These are phyloP conservation scores for Trichoderma reesei DNA, from an alignment of 495 filamentous ascomycete genomes.

Conservation along the genomic window DNA sequence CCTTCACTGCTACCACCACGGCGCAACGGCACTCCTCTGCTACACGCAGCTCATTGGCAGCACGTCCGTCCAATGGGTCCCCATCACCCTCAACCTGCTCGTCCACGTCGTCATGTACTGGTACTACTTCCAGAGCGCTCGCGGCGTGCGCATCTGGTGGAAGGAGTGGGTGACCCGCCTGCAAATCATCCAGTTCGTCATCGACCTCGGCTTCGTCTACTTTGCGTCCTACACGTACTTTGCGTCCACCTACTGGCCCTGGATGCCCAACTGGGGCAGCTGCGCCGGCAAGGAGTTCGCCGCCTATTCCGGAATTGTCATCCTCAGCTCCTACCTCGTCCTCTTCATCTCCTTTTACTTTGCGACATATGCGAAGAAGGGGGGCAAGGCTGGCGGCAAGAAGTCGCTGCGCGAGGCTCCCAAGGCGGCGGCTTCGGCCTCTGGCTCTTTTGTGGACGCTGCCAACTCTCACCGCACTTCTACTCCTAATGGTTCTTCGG, in stretches of 20 bases:
- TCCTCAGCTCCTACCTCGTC: conserved; percentile 85
- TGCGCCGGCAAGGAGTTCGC: conserved; percentile 98
- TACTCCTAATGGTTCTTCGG: conserved; percentile 36
- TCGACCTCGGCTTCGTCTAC: conserved; percentile 83
- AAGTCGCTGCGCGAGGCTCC: conserved; percentile 44
- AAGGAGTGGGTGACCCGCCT: conserved; percentile 84
- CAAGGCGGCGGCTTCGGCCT: conserved; percentile 41
- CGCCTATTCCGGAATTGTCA: conserved; percentile 83
- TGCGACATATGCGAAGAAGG: conserved; percentile 81
- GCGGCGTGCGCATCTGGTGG: conserved; percentile 79
- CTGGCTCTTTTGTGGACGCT: conserved; percentile 26
- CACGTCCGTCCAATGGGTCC: conserved; percentile 68
- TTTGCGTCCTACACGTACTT: conserved; percentile 95
- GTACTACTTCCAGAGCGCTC: conserved; percentile 77
- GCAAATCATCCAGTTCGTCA: conserved; percentile 74
- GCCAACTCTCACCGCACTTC: conserved; percentile 23
- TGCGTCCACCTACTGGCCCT: conserved; percentile 81
- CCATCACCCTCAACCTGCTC: conserved; percentile 64
- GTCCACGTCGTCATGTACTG: conserved; percentile 45
- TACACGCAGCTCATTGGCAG: conserved; percentile 72
- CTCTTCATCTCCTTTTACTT: conserved; percentile 99
- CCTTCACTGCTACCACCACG: conserved; percentile 81
- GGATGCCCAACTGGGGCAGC: conserved; percentile 68
- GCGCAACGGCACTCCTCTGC: conserved; percentile 74
- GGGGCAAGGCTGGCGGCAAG: conserved; percentile 48